Evolutionary conservation across 768 basidiomycete genomes (phyloP), one percentile per base, ranked within the genome.

Genomic region (Russula sp.): DNA sequence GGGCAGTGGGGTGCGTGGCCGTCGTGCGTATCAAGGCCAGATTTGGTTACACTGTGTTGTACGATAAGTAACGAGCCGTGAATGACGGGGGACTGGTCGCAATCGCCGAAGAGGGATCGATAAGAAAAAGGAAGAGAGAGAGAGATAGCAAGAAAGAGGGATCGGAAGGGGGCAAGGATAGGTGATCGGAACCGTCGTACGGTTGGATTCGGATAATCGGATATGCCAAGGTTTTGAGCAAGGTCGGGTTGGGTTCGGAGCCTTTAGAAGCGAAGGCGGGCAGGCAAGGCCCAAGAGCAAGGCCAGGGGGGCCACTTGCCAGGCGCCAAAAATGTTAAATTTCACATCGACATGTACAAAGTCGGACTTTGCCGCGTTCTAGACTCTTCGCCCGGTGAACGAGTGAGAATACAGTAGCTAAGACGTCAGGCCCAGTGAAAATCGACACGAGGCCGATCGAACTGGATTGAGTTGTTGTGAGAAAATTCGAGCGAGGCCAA

Each of bases 121-220:
- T 29, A 29, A 29, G n/a, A 41, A 22, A 41, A 48, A 48, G 50
- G 35, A 29, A n/a, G 14, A 39, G 14, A 0, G 16, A 41, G 6
- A 41, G 16, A 16, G 16, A 16, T 41, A 16, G 4, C 25, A 18
- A 13, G 13, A 7, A 13, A 22, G 25, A 25, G 25, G 46, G 2
- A 13, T 13, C n/a, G n/a, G n/a, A n/a, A n/a, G n/a, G n/a, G n/a
- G n/a, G n/a, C n/a, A n/a, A 47, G 22, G 45, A 22, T 13, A 22
- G 5, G 46, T 2, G 46, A 47, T 11, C 22, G 39, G 46, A 22
- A 47, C 22, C 25, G 22, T 25, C 22, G 13, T 22, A 5, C 43
- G 43, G 25, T 36, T 34, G 38, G 9, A 56, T 62, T 57, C 45
- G 61, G 61, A 63, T 54, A 59, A 63, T 63, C 61, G 46, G 61